Base-by-base conservation (phyloP, 2,329 filamentous ascomycete genomes). In the Microsporum canis region DNA sequence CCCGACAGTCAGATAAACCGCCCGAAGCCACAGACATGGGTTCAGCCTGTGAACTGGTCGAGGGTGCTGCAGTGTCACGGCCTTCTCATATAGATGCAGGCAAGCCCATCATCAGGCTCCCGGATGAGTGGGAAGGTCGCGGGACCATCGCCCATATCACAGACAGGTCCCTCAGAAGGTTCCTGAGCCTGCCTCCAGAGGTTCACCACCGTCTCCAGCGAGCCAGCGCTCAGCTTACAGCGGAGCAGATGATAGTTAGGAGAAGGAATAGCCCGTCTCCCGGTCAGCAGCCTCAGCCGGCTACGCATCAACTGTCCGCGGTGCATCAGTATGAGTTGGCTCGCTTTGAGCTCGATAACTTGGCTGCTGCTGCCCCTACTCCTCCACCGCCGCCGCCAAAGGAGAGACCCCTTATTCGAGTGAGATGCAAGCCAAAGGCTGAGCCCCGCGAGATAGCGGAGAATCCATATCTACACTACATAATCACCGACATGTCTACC, bases 241-340 rank as follows among this genome's bases (percentile, higher is more conserved):
- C 60, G 17, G 51, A 64, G 34, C 59, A 65, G 29, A 55, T 55
- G 23, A 5, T 61, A 33, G 58, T 36, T 36, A 17, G 39, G 1
- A 43, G 39, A 43, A 43, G 14, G 5, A 17, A 5, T 5, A 43
- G 39, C 39, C 10, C n/a, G n/a, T 23, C 39, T n/a, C 6, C 5
- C 5, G 39, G 39, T n/a, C 39, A 43, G 12, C 14, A n/a, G 39
- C 39, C n/a, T 4, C 38, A 34, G 2, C n/a, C 33, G 29, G 8
- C 47, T 10, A 17, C 59, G 5, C 6, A 45, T 34, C 1, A 60
- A 39, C 8, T 31, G 43, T 60, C 63, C 12, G 60, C 51, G 2
- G 62, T 58, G 14, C 59, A 63, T 36, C 57, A 63, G 36, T 64
- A 61, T 33, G 61, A 64, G 36, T 23, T 58, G 31, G 63, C 63